Conservation (phyloP, 2,329 filamentous ascomycete genomes). For the Penicillium brasilianum region DNA sequence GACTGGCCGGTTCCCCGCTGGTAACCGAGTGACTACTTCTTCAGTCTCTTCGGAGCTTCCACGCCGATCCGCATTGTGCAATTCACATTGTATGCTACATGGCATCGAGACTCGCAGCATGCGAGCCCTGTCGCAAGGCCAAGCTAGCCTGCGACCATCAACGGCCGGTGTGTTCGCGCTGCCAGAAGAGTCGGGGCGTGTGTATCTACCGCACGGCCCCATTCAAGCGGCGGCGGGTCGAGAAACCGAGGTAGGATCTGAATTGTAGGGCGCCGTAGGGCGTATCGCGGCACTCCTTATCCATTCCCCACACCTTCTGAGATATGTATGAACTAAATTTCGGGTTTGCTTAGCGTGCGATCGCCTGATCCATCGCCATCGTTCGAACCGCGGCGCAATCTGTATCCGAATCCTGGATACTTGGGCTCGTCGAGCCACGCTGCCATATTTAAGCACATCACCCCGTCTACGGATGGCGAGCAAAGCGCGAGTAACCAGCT, state of each 20-base stretch:
- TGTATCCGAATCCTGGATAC: conserved; percentile 38
- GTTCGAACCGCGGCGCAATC: conserved; percentile 30
- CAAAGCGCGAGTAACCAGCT: conserved; percentile 11
- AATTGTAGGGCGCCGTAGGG: conserved; percentile 10
- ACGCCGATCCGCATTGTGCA: neutral
- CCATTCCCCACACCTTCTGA: conserved; percentile 1
- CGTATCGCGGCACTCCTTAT: conserved; percentile 1
- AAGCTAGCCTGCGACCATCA: conserved; percentile 33
- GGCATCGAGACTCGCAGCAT: conserved; percentile 32
- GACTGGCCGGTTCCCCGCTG: conserved; percentile 22
- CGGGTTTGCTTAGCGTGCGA: conserved; percentile 12
- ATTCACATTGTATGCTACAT: conserved; percentile 10
- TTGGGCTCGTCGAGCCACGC: conserved; percentile 37
- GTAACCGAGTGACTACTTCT: conserved; percentile 24
- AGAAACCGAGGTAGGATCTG: conserved; percentile 25
- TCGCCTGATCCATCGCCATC: conserved; percentile 28
- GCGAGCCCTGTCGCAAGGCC: conserved; percentile 33
- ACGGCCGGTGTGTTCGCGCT: conserved; percentile 30
- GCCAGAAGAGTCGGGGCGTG: conserved; percentile 22
- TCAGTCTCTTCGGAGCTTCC: conserved; percentile 8
- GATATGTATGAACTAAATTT: neutral
- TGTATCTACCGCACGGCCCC: conserved; percentile 36
- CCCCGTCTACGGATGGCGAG: conserved; percentile 24
- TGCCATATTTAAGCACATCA: conserved; percentile 37
- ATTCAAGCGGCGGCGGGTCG: conserved; percentile 31